Conservation (phyloP, 169 alveolate species). For the Plasmodium sp. region DNA sequence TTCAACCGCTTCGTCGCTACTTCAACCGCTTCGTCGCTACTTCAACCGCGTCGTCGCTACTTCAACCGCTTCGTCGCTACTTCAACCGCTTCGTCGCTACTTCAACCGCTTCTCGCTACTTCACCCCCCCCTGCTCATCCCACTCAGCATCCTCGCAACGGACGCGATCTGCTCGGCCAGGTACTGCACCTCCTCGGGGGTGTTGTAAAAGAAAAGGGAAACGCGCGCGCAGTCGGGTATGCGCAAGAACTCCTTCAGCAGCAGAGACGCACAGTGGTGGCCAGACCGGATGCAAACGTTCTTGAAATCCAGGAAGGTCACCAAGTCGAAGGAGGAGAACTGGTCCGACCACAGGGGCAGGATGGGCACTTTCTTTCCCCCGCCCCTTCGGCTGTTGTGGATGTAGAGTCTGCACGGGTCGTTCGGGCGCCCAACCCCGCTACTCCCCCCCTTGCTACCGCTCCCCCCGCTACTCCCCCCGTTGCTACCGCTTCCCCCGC, state of each 20-base stretch:
- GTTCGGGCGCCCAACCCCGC: not conserved
- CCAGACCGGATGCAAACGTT: constrained; percentile 64
- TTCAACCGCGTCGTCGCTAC: no score
- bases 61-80: no score
- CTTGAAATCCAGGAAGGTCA: constrained; percentile 56
- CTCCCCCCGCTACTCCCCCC: not conserved
- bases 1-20: no score
- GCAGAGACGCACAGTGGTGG: constrained; percentile 48
- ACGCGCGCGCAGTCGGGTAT: constrained; percentile 16
- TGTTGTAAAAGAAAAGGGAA: constrained; percentile 43
- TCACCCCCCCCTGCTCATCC: not conserved
- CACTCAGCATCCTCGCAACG: constrained; percentile 1
- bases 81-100: no score
- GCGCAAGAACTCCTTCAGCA: constrained; percentile 9
- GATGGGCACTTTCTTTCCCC: constrained; percentile 21
- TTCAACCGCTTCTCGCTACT: no score
- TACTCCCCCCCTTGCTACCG: not conserved
- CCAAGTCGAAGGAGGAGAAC: constrained; percentile 42
- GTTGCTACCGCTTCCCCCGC: not conserved
- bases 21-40: no score
- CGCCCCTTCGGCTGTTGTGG: constrained; percentile 10
- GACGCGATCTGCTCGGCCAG: constrained; percentile 42
- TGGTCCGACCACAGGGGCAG: constrained; percentile 45
- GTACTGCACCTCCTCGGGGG: constrained; percentile 51
- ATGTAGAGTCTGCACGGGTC: not conserved